These are phyloP conservation scores for Epichloe elymi DNA, from an alignment of 2,329 filamentous ascomycete genomes.

Conservation along the genomic window DNA sequence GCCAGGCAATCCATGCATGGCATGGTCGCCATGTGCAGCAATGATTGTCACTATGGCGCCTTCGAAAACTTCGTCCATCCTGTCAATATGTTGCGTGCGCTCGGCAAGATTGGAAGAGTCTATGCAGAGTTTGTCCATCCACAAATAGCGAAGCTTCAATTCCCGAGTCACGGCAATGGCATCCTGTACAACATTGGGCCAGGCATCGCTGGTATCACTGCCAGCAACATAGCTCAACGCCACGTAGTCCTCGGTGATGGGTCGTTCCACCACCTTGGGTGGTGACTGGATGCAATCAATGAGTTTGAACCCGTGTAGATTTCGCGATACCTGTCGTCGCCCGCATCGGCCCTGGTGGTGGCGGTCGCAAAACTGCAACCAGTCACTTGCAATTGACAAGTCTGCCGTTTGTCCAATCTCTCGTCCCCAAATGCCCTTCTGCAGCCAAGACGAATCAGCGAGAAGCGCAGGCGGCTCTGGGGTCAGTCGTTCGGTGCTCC, in stretches of 20 bases:
- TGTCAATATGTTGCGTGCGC: slow-evolving; percentile 17
- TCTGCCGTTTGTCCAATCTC: slow-evolving; percentile 18
- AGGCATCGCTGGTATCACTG: slow-evolving; percentile 12
- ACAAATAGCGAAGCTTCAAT: slow-evolving; percentile 23
- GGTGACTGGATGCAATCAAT: slow-evolving; percentile 21
- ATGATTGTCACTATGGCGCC: slow-evolving; percentile 24
- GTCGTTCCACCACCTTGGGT: slow-evolving; percentile 16
- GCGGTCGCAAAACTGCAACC: slow-evolving; percentile 21
- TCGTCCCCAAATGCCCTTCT: slow-evolving; percentile 21
- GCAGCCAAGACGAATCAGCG: slow-evolving; percentile 12
- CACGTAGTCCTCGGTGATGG: slow-evolving; percentile 17
- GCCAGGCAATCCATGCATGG: slow-evolving; percentile 22
- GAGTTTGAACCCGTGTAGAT: slow-evolving; percentile 20
- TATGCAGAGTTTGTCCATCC: slow-evolving; percentile 26
- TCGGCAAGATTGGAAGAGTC: slow-evolving; percentile 12
- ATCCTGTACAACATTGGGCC: slow-evolving; percentile 20
- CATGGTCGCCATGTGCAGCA: slow-evolving; percentile 21
- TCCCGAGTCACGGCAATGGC: slow-evolving; percentile 18
- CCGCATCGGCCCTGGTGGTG: slow-evolving; percentile 21
- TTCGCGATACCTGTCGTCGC: slow-evolving; percentile 11
- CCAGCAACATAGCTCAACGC: slow-evolving; percentile 25
- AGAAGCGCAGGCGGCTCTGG: slow-evolving; percentile 5
- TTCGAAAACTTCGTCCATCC: slow-evolving; percentile 26
- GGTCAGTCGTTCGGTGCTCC: slow-evolving; percentile 3
- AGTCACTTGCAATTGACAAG: slow-evolving; percentile 18